phyloP scores from a whole-genome alignment of 2,329 filamentous ascomycete genomes.

The Knoxdaviesia proteae region DNA sequence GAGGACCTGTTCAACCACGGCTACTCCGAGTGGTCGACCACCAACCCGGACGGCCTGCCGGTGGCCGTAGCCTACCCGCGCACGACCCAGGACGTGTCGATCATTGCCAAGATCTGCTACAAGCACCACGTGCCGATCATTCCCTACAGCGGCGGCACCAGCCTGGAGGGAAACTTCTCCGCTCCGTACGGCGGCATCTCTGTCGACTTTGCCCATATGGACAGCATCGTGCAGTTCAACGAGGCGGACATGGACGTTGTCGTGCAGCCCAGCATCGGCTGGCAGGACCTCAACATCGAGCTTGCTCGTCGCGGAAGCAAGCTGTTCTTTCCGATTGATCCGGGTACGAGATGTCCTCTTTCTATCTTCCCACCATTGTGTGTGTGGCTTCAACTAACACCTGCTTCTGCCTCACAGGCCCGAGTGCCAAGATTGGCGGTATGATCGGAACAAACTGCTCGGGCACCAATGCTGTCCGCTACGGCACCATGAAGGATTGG shows the following conservation, averaged over 20 bases:
- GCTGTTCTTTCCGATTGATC: constrained; percentile 81
- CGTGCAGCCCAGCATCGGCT: constrained; percentile 78
- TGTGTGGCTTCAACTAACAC: not conserved
- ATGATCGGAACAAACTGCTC: constrained; percentile 68
- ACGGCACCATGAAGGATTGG: constrained; percentile 79
- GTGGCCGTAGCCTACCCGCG: constrained; percentile 45
- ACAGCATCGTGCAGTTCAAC: constrained; percentile 58
- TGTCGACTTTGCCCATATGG: constrained; percentile 79
- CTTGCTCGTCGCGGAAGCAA: constrained; percentile 47
- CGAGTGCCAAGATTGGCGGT: constrained; percentile 55
- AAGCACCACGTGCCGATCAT: constrained; percentile 68
- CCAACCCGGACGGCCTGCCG: constrained; percentile 36
- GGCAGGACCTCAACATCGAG: constrained; percentile 68
- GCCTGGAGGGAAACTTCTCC: constrained; percentile 76
- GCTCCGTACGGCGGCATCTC: constrained; percentile 73
- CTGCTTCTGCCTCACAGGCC: constrained; percentile 16
- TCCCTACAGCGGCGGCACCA: constrained; percentile 69
- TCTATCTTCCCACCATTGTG: not conserved
- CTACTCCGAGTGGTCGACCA: constrained; percentile 47
- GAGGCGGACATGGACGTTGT: constrained; percentile 83
- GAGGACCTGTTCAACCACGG: constrained; percentile 41
- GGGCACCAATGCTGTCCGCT: constrained; percentile 61
- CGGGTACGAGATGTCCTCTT: constrained; percentile 26
- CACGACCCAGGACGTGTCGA: constrained; percentile 36
- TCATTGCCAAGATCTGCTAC: constrained; percentile 48